phyloP scores from a whole-genome alignment of 495 filamentous ascomycete species.

The Xylaria nigripes region DNA sequence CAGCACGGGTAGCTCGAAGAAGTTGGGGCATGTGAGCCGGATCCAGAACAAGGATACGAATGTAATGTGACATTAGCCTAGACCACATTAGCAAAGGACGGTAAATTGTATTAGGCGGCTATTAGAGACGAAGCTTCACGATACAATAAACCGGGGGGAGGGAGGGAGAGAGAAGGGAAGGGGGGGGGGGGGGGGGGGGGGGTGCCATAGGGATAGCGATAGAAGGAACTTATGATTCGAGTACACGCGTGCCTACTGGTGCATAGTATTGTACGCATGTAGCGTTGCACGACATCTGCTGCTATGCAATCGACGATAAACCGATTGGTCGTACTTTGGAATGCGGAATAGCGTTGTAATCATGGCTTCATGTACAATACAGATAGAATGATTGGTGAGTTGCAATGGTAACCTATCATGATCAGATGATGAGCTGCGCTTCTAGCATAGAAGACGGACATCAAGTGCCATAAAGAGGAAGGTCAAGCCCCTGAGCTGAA shows the following conservation, averaged over 20 bases:
- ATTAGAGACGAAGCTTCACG: background rate
- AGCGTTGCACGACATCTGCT: conserved; percentile 14
- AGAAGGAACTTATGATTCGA: conserved; percentile 5
- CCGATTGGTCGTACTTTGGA: conserved; percentile 5
- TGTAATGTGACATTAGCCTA: conserved; percentile 67
- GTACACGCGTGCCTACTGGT: conserved; percentile 1
- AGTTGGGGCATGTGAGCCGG: conserved; percentile 62
- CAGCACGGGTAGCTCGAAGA: conserved; percentile 60
- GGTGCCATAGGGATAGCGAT: background rate
- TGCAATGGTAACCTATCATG: conserved; percentile 4
- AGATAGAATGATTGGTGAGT: background rate
- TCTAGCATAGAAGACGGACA: background rate
- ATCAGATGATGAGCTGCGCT: conserved; percentile 7
- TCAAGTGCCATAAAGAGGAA: background rate
- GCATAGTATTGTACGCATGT: background rate
- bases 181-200: no score
- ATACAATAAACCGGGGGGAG: background rate
- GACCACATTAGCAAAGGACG: conserved; percentile 25
- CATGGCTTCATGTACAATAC: conserved; percentile 20
- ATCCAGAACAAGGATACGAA: conserved; percentile 57
- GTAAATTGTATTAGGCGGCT: background rate
- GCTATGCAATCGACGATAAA: conserved; percentile 15
- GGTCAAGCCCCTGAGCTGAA: background rate
- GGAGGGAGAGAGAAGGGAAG: no score
- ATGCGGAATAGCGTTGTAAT: conserved; percentile 12